Evolutionary conservation across 345 rosid genomes (phyloP).

Genomic region (Hibiscus mutabilis): DNA sequence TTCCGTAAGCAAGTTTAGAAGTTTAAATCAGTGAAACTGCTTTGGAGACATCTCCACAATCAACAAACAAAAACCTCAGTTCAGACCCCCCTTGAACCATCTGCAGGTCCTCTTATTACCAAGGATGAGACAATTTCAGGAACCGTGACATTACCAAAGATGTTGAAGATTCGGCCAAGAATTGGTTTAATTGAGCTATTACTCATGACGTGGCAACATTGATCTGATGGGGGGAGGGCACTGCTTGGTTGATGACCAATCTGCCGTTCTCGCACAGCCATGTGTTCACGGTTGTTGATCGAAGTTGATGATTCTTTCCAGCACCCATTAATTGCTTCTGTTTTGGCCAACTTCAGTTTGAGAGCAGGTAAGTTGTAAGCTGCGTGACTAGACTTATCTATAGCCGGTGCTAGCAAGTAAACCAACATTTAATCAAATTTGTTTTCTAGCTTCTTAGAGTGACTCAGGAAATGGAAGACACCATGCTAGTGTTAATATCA

Average conservation of each 20-base stretch:
- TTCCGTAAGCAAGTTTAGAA: too few species aligned
- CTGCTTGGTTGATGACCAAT: constrained; percentile 13
- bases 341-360: not conserved
- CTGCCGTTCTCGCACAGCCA: constrained; percentile 3
- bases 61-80: constrained; percentile 11
- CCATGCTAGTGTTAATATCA: constrained; percentile 14
- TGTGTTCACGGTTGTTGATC: constrained; percentile 4
- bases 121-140: constrained; percentile 4
- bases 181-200: constrained; percentile 5
- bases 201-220: not conserved
- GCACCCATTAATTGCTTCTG: not conserved
- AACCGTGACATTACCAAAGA: constrained; percentile 21
- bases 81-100: constrained; percentile 1
- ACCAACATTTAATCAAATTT: constrained; percentile 8
- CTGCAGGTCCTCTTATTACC: constrained; percentile 12
- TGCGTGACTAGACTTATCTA: not conserved
- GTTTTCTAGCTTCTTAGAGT: constrained; percentile 11
- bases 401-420: not conserved
- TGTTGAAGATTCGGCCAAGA: constrained; percentile 7
- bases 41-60: not conserved
- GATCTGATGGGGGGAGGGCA: constrained; percentile 1
- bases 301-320: constrained; percentile 15
- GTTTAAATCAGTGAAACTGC: not conserved
- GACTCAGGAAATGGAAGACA: constrained; percentile 3
- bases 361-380: not conserved